A percentile compares a stretch with the other conserved stretches of the same genome.
Conservation (phyloP, 306 rosid species). For the Medicago truncatula region DNA sequence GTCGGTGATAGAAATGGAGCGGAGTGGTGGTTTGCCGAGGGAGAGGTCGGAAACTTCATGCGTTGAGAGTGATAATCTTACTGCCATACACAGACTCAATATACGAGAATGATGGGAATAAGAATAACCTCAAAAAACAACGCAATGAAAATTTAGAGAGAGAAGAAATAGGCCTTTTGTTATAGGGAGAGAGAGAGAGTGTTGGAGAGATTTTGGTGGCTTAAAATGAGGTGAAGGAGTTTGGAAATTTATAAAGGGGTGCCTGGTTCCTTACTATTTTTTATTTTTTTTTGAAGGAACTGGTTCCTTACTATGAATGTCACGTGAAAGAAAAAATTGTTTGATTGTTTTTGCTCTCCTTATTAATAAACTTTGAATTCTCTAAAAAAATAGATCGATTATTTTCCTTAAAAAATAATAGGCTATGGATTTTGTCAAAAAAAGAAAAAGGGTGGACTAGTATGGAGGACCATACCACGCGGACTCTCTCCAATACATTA, state of each 20-base stretch:
- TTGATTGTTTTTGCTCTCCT: no score
- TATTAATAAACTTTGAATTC: no score
- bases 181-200: background rate
- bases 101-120: background rate
- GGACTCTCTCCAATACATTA: no score
- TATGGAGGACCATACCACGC: no score
- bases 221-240: background rate
- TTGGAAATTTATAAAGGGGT: background rate
- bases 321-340: no score
- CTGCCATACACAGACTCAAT: conserved; percentile 73
- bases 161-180: background rate
- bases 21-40: conserved; percentile 83
- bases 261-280: no score
- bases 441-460: no score
- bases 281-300: no score
- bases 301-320: no score
- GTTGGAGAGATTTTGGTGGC: background rate
- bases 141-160: background rate
- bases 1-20: conserved; percentile 58
- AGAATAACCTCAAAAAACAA: background rate
- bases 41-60: conserved; percentile 76
- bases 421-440: no score
- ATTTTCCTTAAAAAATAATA: no score
- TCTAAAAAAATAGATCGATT: no score
- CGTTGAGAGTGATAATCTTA: conserved; percentile 48